These are phyloP conservation scores for Epichloe scottii DNA, from an alignment of 2,329 filamentous ascomycete genomes.

Conservation along the genomic window DNA sequence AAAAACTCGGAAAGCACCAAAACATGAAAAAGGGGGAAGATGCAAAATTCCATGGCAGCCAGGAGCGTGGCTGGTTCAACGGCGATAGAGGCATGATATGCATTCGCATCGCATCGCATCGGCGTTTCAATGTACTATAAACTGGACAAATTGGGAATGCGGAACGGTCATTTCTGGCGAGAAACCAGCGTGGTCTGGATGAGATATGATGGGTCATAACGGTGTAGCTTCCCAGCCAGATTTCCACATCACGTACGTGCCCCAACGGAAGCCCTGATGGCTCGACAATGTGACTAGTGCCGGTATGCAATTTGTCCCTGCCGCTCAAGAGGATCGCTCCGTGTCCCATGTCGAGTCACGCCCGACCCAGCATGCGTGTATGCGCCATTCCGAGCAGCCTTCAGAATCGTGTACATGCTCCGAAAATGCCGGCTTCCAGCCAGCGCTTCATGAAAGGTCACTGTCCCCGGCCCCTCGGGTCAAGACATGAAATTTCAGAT, in stretches of 20 bases:
- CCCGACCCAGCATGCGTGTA: no score
- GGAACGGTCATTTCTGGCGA: constrained; percentile 7
- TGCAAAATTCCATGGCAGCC: not conserved
- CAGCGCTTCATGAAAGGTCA: no score
- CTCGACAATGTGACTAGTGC: not conserved
- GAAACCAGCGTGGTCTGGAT: not conserved
- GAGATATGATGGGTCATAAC: not conserved
- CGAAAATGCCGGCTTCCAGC: no score
- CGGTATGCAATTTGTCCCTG: no score
- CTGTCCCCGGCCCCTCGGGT: no score
- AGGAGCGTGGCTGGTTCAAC: constrained; percentile 4
- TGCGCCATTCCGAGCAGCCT: no score
- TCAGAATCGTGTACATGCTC: no score
- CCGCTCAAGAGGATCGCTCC: no score
- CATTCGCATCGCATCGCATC: constrained; percentile 16
- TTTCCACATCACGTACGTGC: not conserved
- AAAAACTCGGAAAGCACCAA: not conserved
- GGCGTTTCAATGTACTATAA: constrained; percentile 24
- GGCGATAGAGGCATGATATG: constrained; percentile 6
- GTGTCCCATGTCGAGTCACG: no score
- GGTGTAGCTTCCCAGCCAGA: not conserved
- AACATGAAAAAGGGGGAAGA: not conserved
- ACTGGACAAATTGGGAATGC: constrained; percentile 7
- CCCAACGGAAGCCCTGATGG: not conserved
- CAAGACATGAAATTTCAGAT: no score